Base-by-base conservation (phyloP, 129 eudicot species). In the Artemisia annua region DNA sequence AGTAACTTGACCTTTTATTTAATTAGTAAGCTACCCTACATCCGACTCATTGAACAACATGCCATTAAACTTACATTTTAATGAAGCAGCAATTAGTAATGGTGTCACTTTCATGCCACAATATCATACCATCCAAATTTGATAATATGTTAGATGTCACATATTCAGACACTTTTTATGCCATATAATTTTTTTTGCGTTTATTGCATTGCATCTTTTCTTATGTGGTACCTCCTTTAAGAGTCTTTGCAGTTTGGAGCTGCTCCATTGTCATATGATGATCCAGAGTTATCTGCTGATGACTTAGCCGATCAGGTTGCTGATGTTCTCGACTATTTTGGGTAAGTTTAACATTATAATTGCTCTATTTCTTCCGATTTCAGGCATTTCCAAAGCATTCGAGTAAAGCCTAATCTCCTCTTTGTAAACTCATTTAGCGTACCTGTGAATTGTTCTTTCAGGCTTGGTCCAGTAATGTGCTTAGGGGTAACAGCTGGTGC, bases 401-500 rank as follows among this genome's bases (percentile, higher is more conserved):
- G 11, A 39, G 44, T 59, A 74, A 72, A 63, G 53, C 50, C 52
- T 53, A 71, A 39, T 26, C 16, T 16, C 16, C 16, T 58, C 26
- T 63, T 35, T 53, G 15, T 54, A 16, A 48, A 7, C 24, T 62
- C 43, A 7, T 12, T 61, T 11, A 53, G 22, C 57, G 12, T 20
- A 67, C 52, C 3, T n/a, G 63, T 63, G 76, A 60, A 75, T 69
- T 55, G 35, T 18, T 67, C 67, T 39, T 80, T 3, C 87, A 92
- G 98, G 18, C 87, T 92, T 71, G 84, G 90, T 73, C 76, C 88
- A 19, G 98, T 92, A 64, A 89, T 92, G 96, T 92, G 96, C 68
- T 81, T 92, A 83, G 98, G 98, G 18, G 98, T 85, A 51, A 89
- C 98, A 68, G 95, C 95, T 71, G 98, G 98, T 70, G 98, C 98